These are phyloP conservation scores for Cinnamomum chago DNA, from an alignment of 164 flowering plant species.

Conservation along the genomic window DNA sequence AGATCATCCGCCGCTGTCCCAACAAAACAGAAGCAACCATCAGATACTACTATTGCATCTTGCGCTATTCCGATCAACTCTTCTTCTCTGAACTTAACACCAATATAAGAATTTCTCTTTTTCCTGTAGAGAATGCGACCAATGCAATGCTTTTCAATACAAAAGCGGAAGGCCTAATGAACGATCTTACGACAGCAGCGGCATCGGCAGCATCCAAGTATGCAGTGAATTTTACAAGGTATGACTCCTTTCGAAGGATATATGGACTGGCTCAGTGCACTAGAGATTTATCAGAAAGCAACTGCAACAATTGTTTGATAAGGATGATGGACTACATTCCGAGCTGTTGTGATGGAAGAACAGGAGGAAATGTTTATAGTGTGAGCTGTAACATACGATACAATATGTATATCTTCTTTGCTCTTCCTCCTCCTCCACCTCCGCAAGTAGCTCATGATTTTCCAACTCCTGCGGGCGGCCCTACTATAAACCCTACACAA, in stretches of 20 bases:
- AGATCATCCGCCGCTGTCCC: slow-evolving; percentile 18
- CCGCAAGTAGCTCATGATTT: no score
- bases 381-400: slow-evolving; percentile 37
- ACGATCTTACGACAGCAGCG: slow-evolving; percentile 14
- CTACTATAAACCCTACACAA: no score
- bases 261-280: slow-evolving; percentile 43
- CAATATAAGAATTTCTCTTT: neutral
- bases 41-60: slow-evolving; percentile 30
- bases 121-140: slow-evolving; percentile 15
- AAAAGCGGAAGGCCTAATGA: slow-evolving; percentile 12
- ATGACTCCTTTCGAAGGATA: slow-evolving; percentile 2
- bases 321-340: slow-evolving; percentile 6
- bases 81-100: slow-evolving; percentile 8
- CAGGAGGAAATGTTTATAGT: slow-evolving; percentile 29
- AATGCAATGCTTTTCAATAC: slow-evolving; percentile 11
- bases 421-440: neutral
- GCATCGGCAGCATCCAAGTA: slow-evolving; percentile 20
- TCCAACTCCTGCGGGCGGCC: no score
- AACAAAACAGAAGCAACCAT: slow-evolving; percentile 16
- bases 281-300: slow-evolving; percentile 22
- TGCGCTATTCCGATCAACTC: slow-evolving; percentile 21
- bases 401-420: slow-evolving; percentile 24
- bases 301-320: slow-evolving; percentile 23
- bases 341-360: slow-evolving; percentile 13
- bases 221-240: slow-evolving; percentile 15